Evolutionary conservation across 139 green algal genomes (phyloP).

Genomic region (Nannochloris sp.): DNA sequence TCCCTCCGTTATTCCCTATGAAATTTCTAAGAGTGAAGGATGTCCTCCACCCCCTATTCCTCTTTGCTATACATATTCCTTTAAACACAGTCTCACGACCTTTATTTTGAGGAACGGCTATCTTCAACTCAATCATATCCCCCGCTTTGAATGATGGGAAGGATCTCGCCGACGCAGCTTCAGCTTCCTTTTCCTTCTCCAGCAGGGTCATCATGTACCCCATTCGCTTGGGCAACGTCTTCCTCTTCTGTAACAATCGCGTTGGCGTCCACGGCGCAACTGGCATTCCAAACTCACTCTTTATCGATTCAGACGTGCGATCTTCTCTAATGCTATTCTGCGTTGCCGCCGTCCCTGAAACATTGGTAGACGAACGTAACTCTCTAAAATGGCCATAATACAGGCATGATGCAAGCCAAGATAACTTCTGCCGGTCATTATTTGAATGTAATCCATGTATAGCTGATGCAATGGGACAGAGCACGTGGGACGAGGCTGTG

Average conservation of each 20-base stretch:
- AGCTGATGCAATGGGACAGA: too few species aligned
- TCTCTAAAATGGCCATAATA: too few species aligned
- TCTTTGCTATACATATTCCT: conserved; percentile 44
- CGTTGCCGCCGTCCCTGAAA: too few species aligned
- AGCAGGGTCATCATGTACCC: conserved; percentile 36
- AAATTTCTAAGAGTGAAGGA: conserved; percentile 49
- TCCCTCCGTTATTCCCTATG: conserved; percentile 24
- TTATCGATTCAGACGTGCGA: too few species aligned
- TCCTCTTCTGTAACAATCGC: conserved; percentile 39
- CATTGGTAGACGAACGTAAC: too few species aligned
- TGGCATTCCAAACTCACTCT: not conserved
- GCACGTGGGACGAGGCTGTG: too few species aligned
- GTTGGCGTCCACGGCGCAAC: conserved; percentile 52
- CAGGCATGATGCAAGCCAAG: too few species aligned
- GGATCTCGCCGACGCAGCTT: not conserved
- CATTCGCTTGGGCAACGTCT: conserved; percentile 45
- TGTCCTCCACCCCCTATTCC: conserved; percentile 30
- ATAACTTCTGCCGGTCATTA: too few species aligned
- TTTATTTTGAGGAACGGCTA: conserved; percentile 49
- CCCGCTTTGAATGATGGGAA: conserved; percentile 38
- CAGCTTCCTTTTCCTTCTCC: conserved; percentile 28
- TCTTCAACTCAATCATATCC: conserved; percentile 37
- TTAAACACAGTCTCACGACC: conserved; percentile 28
- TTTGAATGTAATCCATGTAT: too few species aligned
- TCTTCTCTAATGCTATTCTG: too few species aligned